Evolutionary conservation across 2,329 filamentous ascomycete species (phyloP).

Genomic region (Sporothrix pseudoabietina): DNA sequence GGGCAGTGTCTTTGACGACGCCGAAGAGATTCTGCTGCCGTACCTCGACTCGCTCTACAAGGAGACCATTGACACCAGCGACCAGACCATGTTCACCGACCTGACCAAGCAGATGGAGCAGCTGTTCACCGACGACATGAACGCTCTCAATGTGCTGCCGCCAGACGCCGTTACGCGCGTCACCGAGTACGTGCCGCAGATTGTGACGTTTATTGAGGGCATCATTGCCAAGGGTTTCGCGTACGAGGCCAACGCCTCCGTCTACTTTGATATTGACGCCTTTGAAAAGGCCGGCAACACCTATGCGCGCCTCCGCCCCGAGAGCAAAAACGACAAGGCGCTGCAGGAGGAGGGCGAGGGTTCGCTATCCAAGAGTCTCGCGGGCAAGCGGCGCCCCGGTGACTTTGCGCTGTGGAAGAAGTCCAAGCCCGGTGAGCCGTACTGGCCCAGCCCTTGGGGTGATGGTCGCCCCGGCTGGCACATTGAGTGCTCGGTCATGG

Average conservation of each 20-base stretch:
- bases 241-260: slow-evolving; percentile 64
- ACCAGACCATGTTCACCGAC: slow-evolving; percentile 68
- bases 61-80: slow-evolving; percentile 57
- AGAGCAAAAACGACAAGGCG: slow-evolving; percentile 66
- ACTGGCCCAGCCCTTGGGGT: slow-evolving; percentile 68
- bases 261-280: slow-evolving; percentile 71
- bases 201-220: slow-evolving; percentile 61
- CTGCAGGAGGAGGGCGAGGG: slow-evolving; percentile 70
- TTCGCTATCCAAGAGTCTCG: slow-evolving; percentile 58
- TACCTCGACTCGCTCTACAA: slow-evolving; percentile 64
- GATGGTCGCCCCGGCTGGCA: slow-evolving; percentile 71
- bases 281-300: slow-evolving; percentile 66
- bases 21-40: slow-evolving; percentile 64
- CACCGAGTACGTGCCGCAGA: slow-evolving; percentile 68
- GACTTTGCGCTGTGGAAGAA: slow-evolving; percentile 71
- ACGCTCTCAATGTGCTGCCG: slow-evolving; percentile 64
- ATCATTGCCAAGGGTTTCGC: slow-evolving; percentile 68
- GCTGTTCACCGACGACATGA: slow-evolving; percentile 70
- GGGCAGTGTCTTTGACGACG: slow-evolving; percentile 56
- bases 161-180: slow-evolving; percentile 67
- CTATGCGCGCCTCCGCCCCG: slow-evolving; percentile 70
- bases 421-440: slow-evolving; percentile 52
- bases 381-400: slow-evolving; percentile 62
- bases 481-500: slow-evolving; percentile 75
- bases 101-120: slow-evolving; percentile 66